Conservation (phyloP, 306 rosid genomes). For the Urtica urens region DNA sequence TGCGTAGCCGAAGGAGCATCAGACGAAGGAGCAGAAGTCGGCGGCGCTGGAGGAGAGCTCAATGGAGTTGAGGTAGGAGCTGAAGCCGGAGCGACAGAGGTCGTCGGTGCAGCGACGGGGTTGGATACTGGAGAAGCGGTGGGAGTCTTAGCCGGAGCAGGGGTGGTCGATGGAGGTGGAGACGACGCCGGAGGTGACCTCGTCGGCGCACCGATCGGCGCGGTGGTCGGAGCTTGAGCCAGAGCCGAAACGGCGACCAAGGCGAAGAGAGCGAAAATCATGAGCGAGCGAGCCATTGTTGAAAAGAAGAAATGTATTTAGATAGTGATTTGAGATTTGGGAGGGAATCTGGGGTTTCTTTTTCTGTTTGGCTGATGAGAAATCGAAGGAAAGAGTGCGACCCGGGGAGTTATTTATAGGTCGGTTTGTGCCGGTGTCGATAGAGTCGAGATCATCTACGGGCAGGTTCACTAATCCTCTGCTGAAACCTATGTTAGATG, state of each 20-base stretch:
- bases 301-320: background rate
- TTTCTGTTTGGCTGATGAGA: background rate
- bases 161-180: slow-evolving; percentile 7
- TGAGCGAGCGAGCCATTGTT: slow-evolving; percentile 42
- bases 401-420: slow-evolving; percentile 1
- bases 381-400: background rate
- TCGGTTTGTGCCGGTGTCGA: slow-evolving; percentile 28
- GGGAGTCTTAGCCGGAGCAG: slow-evolving; percentile 13
- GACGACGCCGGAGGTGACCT: slow-evolving; percentile 14
- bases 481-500: background rate
- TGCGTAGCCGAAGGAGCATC: slow-evolving; percentile 8
- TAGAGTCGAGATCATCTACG: background rate
- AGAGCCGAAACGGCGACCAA: slow-evolving; percentile 28
- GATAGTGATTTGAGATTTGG: too few relatives aligned
- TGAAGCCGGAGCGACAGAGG: slow-evolving; percentile 12
- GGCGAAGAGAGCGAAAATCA: slow-evolving; percentile 15
- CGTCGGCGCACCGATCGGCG: slow-evolving; percentile 30
- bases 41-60: slow-evolving; percentile 18
- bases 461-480: slow-evolving; percentile 8
- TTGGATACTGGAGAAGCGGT: slow-evolving; percentile 8
- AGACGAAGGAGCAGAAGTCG: slow-evolving; percentile 18
- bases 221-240: slow-evolving; percentile 24
- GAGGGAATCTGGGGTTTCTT: background rate
- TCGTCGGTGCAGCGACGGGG: slow-evolving; percentile 9
- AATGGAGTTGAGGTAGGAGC: slow-evolving; percentile 12